Evolutionary conservation across 164 flowering plant species (phyloP), one percentile per base, ranked within the genome.

Genomic region (Brasenia schreberi): DNA sequence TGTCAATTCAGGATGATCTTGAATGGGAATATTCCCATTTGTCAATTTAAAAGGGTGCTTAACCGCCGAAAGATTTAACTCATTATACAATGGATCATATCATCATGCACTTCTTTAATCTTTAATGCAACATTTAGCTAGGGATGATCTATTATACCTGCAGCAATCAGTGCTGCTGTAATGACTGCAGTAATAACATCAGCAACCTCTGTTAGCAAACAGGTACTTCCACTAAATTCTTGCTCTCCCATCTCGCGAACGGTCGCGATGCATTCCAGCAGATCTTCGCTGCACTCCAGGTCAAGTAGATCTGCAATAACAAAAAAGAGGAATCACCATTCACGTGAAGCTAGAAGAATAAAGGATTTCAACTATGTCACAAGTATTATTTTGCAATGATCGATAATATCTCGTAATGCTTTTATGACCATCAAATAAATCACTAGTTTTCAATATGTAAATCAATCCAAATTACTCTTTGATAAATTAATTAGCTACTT

Each of bases 111-210:
- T 4, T 9, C 56, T 6, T 9, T 9, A 14, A 9, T 9, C 56
- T 49, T 9, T 4, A 14, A 14, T 14, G 12, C 16, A 49, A 49
- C 9, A 9, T 9, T 9, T 49, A 49, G 0, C 16, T 14, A 49
- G 12, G 56, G 16, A 49, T 49, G 56, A 49, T 49, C 12, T 5
- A 49, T 49, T 49, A 49, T 14, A 14, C 82, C 77, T 23, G 92
- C 97, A 42, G 94, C 92, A 43, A 86, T 66, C 67, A 90, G 66
- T 65, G 94, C 97, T 42, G 94, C 97, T 27, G 86, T 82, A 78
- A 90, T 88, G 56, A 86, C 97, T 6, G 80, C 64, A 11, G 84
- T 53, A 62, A 90, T 79, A 7, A 82, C 82, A 64, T 83, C 82
- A n/a, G 82, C 76, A 43, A 90, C 92, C n/a, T 86, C 87, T 9